Percentiles rank a stretch among this genome's conserved stretches.
Evolutionary conservation across 805 yeast species (phyloP).

Genomic region (Yarrowia sp.): DNA sequence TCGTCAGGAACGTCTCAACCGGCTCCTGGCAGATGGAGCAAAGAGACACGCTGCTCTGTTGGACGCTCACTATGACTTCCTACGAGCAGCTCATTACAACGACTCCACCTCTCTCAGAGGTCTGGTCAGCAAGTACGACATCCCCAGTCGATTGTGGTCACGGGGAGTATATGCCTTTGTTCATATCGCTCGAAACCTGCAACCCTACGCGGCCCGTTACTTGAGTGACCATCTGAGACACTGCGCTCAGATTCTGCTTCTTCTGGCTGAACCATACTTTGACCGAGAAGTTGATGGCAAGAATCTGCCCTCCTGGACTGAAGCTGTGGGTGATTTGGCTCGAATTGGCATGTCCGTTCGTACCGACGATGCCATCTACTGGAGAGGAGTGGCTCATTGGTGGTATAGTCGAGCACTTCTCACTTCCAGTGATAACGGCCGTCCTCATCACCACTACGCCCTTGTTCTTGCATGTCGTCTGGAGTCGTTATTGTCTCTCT

Average conservation of each 20-base stretch:
- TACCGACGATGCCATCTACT: slow-evolving; percentile 26
- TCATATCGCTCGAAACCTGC: slow-evolving; percentile 25
- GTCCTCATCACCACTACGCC: slow-evolving; percentile 34
- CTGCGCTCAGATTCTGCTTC: slow-evolving; percentile 15
- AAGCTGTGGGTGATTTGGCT: slow-evolving; percentile 34
- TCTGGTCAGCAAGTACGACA: slow-evolving; percentile 37
- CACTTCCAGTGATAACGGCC: slow-evolving; percentile 6
- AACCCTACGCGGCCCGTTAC: slow-evolving; percentile 15
- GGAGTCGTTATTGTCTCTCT: slow-evolving; percentile 33
- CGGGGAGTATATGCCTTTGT: slow-evolving; percentile 35
- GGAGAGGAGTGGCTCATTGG: slow-evolving; percentile 39
- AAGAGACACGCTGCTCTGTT: slow-evolving; percentile 13
- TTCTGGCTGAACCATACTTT: slow-evolving; percentile 30
- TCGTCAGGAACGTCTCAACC: slow-evolving; percentile 2
- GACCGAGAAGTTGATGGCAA: slow-evolving; percentile 30
- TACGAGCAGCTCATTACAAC: slow-evolving; percentile 14
- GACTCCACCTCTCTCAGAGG: slow-evolving; percentile 13
- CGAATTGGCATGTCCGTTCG: slow-evolving; percentile 34
- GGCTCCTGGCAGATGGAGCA: slow-evolving; percentile 1
- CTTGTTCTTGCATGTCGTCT: slow-evolving; percentile 33
- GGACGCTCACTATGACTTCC: slow-evolving; percentile 35
- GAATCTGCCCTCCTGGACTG: slow-evolving; percentile 33
- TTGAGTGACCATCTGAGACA: slow-evolving; percentile 26
- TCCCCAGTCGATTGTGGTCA: slow-evolving; percentile 32
- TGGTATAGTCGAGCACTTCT: slow-evolving; percentile 28